Evolutionary conservation across 371 early-diverging fungal species (phyloP), one percentile per base, ranked within the genome.

Genomic region (Mucor mucedo): DNA sequence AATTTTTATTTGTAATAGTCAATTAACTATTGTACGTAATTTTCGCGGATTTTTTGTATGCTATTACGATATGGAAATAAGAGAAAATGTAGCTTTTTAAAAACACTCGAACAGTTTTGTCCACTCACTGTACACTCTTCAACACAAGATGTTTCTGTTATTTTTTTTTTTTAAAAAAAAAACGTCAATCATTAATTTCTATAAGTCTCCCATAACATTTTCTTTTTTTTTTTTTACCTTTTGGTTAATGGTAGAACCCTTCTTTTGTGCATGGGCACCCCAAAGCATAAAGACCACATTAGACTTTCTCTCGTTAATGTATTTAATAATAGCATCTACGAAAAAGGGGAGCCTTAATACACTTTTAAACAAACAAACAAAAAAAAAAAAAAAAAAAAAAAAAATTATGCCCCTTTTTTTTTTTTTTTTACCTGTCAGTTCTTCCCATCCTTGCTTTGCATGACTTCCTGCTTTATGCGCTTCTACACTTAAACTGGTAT

Each of bases 251-350:
- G 68, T 67, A 0, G 77, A 71, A 6, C 87, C 89, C 58, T 94
- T 93, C 76, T 89, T 87, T 64, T 92, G 90, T 10, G 98, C 97
- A 75, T 89, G 84, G 5, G 72, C 66, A n/a, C 99, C 99, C 99
- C 99, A 66, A n/a, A 98, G 84, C 78, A 99, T 88, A 79, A 99
- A 99, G 42, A 98, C 99, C 14, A 97, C 84, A 50, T 89, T 76
- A 1, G 66, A 60, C 5, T 82, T 77, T 35, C 80, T 76, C 16
- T 84, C 78, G 70, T 87, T 93, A 52, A 99, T 71, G 49, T 89
- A 75, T 11, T 78, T 69, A 45, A 99, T 85, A 21, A 98, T 88
- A 3, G 89, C 85, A 71, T 98, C 93, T 79, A 21, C 21, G 21
- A 21, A 21, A 21, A n/a, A n/a, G n/a, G n/a, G 21, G 21, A 1